Evolutionary conservation across 306 rosid species (phyloP).

Genomic region (Quercus wislizeni): DNA sequence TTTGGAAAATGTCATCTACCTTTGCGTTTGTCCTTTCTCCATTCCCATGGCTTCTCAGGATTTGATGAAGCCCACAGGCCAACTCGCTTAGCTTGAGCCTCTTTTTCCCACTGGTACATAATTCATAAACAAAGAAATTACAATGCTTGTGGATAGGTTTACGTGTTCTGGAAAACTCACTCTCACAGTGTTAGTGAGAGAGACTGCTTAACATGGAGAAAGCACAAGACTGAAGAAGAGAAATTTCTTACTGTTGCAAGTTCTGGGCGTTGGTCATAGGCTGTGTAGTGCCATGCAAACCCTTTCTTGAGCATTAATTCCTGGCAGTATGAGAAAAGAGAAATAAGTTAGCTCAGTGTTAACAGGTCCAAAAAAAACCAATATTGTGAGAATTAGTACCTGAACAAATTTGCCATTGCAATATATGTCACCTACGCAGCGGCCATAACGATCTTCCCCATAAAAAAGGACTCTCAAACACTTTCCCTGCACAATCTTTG

Average conservation of each 20-base stretch:
- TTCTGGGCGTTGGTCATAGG: constrained; percentile 75
- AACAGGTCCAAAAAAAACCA: background rate
- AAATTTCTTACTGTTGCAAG: constrained; percentile 51
- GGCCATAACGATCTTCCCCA: constrained; percentile 81
- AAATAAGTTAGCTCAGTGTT: background rate
- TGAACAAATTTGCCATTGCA: constrained; percentile 69
- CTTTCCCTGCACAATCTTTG: constrained; percentile 61
- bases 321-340: constrained; percentile 33
- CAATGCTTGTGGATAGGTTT: no score
- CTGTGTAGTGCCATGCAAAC: constrained; percentile 81
- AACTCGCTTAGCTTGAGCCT: constrained; percentile 57
- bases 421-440: constrained; percentile 69
- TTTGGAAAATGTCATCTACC: constrained; percentile 17
- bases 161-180: no score
- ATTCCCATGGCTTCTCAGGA: constrained; percentile 97
- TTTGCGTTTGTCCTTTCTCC: constrained; percentile 60
- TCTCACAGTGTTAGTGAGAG: background rate
- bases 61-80: constrained; percentile 89
- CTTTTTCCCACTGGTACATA: constrained; percentile 65
- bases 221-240: background rate
- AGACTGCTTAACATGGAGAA: background rate
- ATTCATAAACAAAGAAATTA: background rate
- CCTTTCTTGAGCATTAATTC: constrained; percentile 92
- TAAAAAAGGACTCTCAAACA: constrained; percentile 74
- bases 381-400: constrained; percentile 39